Percentiles rank a stretch among this genome's conserved stretches.
Evolutionary conservation across 371 early-diverging fungal genomes (phyloP).

Genomic region (Phascolomyces articulosus): DNA sequence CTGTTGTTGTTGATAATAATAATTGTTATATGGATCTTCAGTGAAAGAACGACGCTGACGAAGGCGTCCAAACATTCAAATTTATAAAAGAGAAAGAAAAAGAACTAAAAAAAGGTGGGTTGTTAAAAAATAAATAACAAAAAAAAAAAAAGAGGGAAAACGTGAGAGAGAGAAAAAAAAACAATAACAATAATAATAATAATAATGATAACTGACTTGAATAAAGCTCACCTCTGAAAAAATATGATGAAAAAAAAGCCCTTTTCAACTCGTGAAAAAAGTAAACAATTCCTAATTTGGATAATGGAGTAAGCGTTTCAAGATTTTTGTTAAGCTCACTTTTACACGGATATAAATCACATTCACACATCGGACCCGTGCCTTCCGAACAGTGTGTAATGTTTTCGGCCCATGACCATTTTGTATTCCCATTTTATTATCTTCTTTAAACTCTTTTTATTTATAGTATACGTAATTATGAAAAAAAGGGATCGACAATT

Average conservation of each 20-base stretch:
- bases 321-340: no score
- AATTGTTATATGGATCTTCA: not conserved
- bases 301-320: constrained; percentile 1
- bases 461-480: no score
- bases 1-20: not conserved
- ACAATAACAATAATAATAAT: not conserved
- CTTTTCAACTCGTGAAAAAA: constrained; percentile 4
- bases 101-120: not conserved
- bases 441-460: no score
- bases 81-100: not conserved
- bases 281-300: constrained; percentile 3
- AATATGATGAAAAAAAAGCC: no score
- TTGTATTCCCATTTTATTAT: no score
- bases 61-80: constrained; percentile 8
- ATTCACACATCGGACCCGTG: no score
- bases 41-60: constrained; percentile 5
- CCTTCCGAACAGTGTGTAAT: not conserved
- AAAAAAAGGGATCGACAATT: no score
- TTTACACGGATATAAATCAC: no score
- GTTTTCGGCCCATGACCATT: no score
- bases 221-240: no score
- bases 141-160: not conserved
- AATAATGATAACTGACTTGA: no score
- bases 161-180: not conserved
- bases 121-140: not conserved